Percentiles rank a stretch among this genome's conserved stretches.
Evolutionary conservation across 345 rosid genomes (phyloP).

Genomic region (Durio zibethinus): DNA sequence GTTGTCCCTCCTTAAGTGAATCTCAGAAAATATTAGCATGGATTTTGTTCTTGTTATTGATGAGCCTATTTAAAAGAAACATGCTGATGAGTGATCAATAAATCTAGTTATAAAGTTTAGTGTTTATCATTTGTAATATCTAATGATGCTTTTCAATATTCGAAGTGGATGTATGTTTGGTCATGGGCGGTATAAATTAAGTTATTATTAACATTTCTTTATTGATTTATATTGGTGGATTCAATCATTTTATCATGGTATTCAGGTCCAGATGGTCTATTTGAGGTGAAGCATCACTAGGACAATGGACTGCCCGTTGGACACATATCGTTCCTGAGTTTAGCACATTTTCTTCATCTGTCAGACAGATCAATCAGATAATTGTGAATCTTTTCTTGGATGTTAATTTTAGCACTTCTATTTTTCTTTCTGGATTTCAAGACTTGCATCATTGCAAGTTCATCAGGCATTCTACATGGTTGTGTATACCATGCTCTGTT

Average conservation of each 20-base stretch:
- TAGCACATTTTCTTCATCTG: background rate
- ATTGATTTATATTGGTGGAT: background rate
- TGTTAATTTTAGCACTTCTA: background rate
- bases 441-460: constrained; percentile 11
- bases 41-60: background rate
- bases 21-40: background rate
- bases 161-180: background rate
- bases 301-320: constrained; percentile 14
- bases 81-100: background rate
- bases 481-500: background rate
- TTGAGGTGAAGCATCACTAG: constrained; percentile 65
- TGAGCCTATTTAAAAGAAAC: background rate
- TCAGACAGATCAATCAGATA: constrained; percentile 7
- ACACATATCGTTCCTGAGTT: background rate
- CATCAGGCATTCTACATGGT: background rate
- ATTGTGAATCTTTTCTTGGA: background rate
- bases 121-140: background rate
- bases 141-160: background rate
- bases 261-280: constrained; percentile 91
- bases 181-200: background rate
- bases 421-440: constrained; percentile 3
- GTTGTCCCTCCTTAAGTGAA: background rate
- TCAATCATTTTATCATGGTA: constrained; percentile 8
- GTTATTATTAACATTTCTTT: background rate
- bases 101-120: background rate